These are phyloP conservation scores for Dalbergia cochinchinensis DNA, from an alignment of 306 rosid species.

Conservation along the genomic window DNA sequence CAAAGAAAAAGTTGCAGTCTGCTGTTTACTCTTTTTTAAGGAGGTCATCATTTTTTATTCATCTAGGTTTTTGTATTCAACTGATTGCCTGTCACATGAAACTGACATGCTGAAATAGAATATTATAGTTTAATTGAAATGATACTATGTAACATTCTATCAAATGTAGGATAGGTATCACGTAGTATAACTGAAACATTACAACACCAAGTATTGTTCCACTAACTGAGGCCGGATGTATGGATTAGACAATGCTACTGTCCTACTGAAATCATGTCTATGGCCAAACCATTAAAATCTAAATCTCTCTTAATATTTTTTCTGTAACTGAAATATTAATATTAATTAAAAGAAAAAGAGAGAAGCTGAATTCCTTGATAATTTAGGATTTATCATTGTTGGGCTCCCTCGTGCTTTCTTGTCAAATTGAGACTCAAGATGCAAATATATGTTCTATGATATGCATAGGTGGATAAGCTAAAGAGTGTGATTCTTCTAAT, in stretches of 20 bases:
- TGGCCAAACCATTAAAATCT: too few relatives aligned
- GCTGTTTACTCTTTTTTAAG: background rate
- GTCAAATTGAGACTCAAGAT: conserved; percentile 1
- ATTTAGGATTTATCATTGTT: conserved; percentile 22
- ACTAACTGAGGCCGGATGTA: too few relatives aligned
- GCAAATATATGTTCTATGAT: conserved; percentile 19
- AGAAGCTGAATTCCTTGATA: conserved; percentile 12
- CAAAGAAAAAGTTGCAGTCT: background rate
- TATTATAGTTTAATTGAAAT: conserved; percentile 11
- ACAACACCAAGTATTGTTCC: too few relatives aligned
- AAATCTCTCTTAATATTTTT: too few relatives aligned
- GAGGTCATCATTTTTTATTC: conserved; percentile 18
- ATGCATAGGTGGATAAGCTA: conserved; percentile 33
- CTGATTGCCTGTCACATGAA: conserved; percentile 26
- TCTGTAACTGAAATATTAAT: too few relatives aligned
- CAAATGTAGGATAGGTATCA: conserved; percentile 23
- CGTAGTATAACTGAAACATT: background rate
- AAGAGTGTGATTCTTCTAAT: conserved; percentile 27
- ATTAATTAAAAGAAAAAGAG: background rate
- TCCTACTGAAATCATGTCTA: too few relatives aligned
- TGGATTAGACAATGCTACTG: too few relatives aligned
- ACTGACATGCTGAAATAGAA: conserved; percentile 21
- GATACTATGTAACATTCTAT: background rate
- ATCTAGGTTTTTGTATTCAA: conserved; percentile 8
- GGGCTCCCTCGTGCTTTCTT: background rate